Conservation (phyloP, 2,329 filamentous ascomycete genomes). For the Aspergillus quadrilineatus region DNA sequence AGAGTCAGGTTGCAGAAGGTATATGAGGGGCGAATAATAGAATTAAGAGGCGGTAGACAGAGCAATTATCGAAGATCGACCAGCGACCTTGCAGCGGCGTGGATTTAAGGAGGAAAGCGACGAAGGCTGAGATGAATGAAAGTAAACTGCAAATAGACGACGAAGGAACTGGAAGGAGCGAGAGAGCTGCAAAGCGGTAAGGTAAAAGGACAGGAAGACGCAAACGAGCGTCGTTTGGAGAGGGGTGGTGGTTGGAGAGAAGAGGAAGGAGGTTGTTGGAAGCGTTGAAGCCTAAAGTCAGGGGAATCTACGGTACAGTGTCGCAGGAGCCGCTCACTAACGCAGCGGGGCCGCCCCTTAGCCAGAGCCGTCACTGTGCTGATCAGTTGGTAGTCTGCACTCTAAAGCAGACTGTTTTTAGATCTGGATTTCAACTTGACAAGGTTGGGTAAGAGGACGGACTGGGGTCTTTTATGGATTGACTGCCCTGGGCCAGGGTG, state of each 20-base stretch:
- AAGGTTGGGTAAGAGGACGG: background rate
- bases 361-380: background rate
- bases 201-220: background rate
- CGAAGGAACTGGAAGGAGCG: background rate
- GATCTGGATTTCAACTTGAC: background rate
- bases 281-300: background rate
- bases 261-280: background rate
- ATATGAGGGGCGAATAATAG: conserved; percentile 7
- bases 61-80: conserved; percentile 25
- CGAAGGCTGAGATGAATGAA: background rate
- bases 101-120: conserved; percentile 6
- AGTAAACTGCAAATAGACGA: background rate
- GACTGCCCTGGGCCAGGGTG: background rate
- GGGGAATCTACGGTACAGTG: background rate
- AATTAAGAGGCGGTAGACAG: conserved; percentile 3
- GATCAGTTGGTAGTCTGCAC: background rate
- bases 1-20: conserved; percentile 1
- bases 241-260: background rate
- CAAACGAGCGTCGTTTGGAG: background rate
- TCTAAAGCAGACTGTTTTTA: background rate
- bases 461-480: background rate
- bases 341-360: background rate
- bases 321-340: background rate
- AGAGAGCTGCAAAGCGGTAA: background rate
- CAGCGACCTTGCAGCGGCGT: conserved; percentile 26